Conservation (phyloP, 176 grass and related monocot species). For the Otatea glauca region DNA sequence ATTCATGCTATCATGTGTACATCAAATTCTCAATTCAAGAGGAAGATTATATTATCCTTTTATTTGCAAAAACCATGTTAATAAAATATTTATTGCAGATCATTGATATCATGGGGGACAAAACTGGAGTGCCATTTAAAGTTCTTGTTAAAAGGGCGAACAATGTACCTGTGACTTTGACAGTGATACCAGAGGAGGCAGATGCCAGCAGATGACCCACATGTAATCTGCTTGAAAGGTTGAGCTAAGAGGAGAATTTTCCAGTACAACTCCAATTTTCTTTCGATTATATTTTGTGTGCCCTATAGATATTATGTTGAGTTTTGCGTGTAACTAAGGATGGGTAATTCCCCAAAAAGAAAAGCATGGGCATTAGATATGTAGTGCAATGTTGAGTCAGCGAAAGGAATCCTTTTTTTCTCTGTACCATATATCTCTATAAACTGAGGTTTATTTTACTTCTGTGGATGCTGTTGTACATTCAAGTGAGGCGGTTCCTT, state of each 20-base stretch:
- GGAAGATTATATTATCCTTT: slow-evolving; percentile 15
- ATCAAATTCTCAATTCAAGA: background rate
- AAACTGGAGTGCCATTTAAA: slow-evolving; percentile 61
- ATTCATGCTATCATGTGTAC: background rate
- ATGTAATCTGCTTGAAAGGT: slow-evolving; percentile 24
- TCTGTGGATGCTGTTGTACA: background rate
- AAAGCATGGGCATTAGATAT: background rate
- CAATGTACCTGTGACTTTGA: slow-evolving; percentile 53
- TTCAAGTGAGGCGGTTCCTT: background rate
- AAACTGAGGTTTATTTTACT: slow-evolving; percentile 12
- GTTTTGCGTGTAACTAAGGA: slow-evolving; percentile 9
- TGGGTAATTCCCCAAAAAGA: background rate
- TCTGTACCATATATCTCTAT: background rate
- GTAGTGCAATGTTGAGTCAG: slow-evolving; percentile 2
- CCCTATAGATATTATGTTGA: slow-evolving; percentile 24
- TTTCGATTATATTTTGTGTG: background rate
- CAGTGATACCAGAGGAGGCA: slow-evolving; percentile 74
- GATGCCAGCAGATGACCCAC: slow-evolving; percentile 54
- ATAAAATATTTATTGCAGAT: slow-evolving; percentile 58
- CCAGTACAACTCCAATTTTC: slow-evolving; percentile 20
- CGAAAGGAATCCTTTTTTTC: background rate
- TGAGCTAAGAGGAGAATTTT: slow-evolving; percentile 17
- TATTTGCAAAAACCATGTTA: slow-evolving; percentile 33
- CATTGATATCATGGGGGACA: slow-evolving; percentile 76
- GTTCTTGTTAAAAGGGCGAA: slow-evolving; percentile 59